Evolutionary conservation across 139 green algal species (phyloP), one percentile per base, ranked within the genome.

Genomic region (Pseudopediastrum boryanum): DNA sequence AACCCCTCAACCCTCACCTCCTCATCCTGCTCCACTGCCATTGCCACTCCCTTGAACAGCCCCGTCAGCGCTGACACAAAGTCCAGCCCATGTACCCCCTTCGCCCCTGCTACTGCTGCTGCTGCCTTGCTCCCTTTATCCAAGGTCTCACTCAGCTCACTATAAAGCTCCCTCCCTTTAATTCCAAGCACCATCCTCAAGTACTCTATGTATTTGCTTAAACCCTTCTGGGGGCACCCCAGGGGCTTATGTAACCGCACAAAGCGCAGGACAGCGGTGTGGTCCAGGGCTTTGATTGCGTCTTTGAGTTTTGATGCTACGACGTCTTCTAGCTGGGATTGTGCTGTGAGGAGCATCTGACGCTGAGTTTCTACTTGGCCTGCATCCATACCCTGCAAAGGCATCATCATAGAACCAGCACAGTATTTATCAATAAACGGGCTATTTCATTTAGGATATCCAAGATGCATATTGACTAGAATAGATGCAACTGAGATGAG

Each of bases 21-120:
- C 54, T 95, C 86, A 78, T 98, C 94, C 64, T 92, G 86, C 54
- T 97, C 92, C n/a, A 97, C 66, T 7, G 90, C 89, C 13, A 87
- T 35, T 0, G 68, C 75, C 27, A 98, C 84, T 59, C 96, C 92
- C 43, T 88, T 91, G 80, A 98, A 96, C 29, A 98, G 79, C 38
- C 84, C 84, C 2, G 88, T 91, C 44, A 98, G 78, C 3, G 85
- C 42, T 6, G 43, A 44, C 65, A 73, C 65, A 54, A 73, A 54
- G 38, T 73, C 38, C 6, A 73, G 25, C 6, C 6, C 65, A 5
- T 10, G 4, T 6, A 6, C 19, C 61, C 19, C 9, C 65, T 70
- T 70, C 23, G 25, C 21, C 48, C 19, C 19, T 67, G 58, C n/a
- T 9, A 66, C 76, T 19, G 43, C 41, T 35, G 62, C 33, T 7